Conservation (phyloP, 495 filamentous ascomycete genomes). For the Penicillium verhagenii region DNA sequence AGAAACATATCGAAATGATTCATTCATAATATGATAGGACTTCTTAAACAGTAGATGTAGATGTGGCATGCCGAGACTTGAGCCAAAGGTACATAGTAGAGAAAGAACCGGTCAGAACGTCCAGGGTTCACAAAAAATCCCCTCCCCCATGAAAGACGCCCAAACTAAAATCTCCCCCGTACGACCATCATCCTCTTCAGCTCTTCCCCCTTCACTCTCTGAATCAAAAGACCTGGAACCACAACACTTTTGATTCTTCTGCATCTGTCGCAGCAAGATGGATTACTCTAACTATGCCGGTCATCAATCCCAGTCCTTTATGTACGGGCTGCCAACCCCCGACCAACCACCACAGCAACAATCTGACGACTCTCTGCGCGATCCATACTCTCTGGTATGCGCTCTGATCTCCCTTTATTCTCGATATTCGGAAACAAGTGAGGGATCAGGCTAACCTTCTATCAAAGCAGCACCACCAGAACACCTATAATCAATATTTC, state of each 20-base stretch:
- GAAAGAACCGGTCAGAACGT: neutral
- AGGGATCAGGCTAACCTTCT: neutral
- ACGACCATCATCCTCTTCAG: neutral
- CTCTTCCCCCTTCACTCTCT: constrained; percentile 2
- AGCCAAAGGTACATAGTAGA: neutral
- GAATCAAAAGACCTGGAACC: no score
- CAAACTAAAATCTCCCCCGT: constrained; percentile 2
- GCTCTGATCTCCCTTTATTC: neutral
- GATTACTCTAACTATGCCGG: constrained; percentile 41
- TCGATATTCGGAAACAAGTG: neutral
- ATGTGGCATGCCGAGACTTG: neutral
- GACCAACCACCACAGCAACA: constrained; percentile 26
- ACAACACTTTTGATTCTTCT: neutral
- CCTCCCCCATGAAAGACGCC: constrained; percentile 1
- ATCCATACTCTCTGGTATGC: constrained; percentile 30
- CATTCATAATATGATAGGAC: no score
- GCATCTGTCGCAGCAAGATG: constrained; percentile 24
- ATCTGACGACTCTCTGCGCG: constrained; percentile 26
- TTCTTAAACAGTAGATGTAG: neutral
- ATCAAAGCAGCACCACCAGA: constrained; percentile 7
- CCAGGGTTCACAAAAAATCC: neutral
- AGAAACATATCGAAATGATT: no score
- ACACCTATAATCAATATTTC: constrained; percentile 32
- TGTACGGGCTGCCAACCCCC: constrained; percentile 45
- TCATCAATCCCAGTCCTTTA: constrained; percentile 33